Evolutionary conservation across 2,329 filamentous ascomycete genomes (phyloP), one percentile per base, ranked within the genome.

Genomic region (Ceratocystis colombiana): DNA sequence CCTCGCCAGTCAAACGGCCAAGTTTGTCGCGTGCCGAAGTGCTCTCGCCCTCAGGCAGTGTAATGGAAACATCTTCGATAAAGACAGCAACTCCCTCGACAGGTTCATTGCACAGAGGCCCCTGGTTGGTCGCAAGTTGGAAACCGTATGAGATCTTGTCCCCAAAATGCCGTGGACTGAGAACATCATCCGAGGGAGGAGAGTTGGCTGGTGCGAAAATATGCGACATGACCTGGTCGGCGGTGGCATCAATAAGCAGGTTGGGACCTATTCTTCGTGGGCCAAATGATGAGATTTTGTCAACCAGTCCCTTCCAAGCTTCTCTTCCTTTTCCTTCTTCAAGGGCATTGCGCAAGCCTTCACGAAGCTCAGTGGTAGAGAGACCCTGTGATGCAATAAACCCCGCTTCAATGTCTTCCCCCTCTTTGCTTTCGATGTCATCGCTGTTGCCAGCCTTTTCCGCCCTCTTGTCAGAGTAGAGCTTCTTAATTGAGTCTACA

Each of bases 101-200:
- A 0, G 94, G 93, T 74, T 99, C 94, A 71, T 90, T 84, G 76
- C 94, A 97, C 63, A 97, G 82, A 0, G 94, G 92, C 0, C 94
- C 94, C 76, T 96, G 90, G 25, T 86, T 84, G 0, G 88, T 95
- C 48, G 90, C 88, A 17, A 97, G 86, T 74, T 99, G 94, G 80
- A 99, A 99, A 61, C 90, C 92, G 74, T 99, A 92, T 7, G 85
- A 81, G 69, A 97, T 89, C 74, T 96, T 97, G 78, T 97, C 93
- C 67, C 87, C 85, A 70, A 97, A 86, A 72, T 94, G 88, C 62
- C 80, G 80, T 3, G 86, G 79, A 65, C 80, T 77, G 53, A 88
- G 76, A 62, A 77, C 75, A 66, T 83, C 80, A 61, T 79, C 77
- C 2, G 77, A 76, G 5, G 76, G 74, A 2, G 77, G 77, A 25